Evolutionary conservation across 2,329 filamentous ascomycete genomes (phyloP), one percentile per base, ranked within the genome.

Genomic region (Pseudogymnoascus sp.): DNA sequence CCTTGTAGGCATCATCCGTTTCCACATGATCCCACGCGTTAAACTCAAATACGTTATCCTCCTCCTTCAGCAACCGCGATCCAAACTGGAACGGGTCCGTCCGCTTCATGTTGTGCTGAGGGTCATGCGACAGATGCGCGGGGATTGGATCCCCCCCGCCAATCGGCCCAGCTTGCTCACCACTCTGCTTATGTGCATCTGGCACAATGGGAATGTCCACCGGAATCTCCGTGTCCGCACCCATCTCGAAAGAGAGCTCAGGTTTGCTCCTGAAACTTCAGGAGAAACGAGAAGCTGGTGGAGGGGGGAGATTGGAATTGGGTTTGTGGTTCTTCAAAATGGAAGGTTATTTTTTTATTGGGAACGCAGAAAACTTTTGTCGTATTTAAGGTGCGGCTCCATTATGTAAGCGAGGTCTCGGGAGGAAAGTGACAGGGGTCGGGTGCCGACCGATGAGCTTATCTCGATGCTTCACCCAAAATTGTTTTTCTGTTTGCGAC

Each of bases 21-120:
- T 93, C 88, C 72, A 97, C 94, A 73, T 99, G 93, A 73, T 99
- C 94, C 94, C 94, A 99, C 37, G 94, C 94, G 75, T 99, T 99
- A 83, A 94, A 96, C 74, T 95, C 89, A 76, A 93, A 99, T 70
- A 96, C 90, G 72, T 97, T 82, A 76, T 96, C 92, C 71, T 86
- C 84, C 73, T 93, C 82, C 69, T 89, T 85, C 59, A 99, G 84
- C 70, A 83, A 89, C 63, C 93, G 90, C 57, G 90, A 94, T 64
- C 94, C 94, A 74, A 99, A 99, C 75, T 95, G 88, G 75, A 97
- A 99, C 15, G 94, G 94, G 71, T 97, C 91, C 71, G 78, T 89
- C 69, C 91, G 84, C 78, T 97, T 97, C 76, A 88, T 79, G 73
- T 91, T 94, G 73, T 87, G 86, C 63, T 78, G 59, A 11, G 71